Evolutionary conservation across 768 basidiomycete species (phyloP).

Genomic region (Gloeopeniophorella convolvens): DNA sequence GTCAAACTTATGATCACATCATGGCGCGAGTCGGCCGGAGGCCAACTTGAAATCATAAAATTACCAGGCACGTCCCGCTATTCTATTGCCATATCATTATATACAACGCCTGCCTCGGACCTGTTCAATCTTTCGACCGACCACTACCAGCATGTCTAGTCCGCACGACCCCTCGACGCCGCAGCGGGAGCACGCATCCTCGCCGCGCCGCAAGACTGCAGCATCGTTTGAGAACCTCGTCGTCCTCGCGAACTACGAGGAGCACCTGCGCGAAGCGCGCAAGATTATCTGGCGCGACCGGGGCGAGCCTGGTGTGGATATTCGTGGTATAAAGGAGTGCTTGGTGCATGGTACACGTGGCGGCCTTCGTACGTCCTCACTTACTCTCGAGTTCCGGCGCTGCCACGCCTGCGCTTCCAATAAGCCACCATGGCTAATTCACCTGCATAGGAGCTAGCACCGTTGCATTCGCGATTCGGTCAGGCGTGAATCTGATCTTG

Average conservation of each 20-base stretch:
- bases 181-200: no score
- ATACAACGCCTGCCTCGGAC: no score
- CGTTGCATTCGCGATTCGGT: conserved; percentile 76
- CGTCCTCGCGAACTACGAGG: conserved; percentile 81
- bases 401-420: no score
- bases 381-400: no score
- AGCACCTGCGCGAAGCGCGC: conserved; percentile 61
- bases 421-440: background rate
- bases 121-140: no score
- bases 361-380: conserved; percentile 56
- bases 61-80: no score
- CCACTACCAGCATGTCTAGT: no score
- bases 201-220: conserved; percentile 51
- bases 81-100: no score
- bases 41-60: no score
- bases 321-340: conserved; percentile 57
- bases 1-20: no score
- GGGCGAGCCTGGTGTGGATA: conserved; percentile 69
- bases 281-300: conserved; percentile 79
- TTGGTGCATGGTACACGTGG: conserved; percentile 65
- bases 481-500: conserved; percentile 76
- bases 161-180: no score
- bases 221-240: conserved; percentile 76
- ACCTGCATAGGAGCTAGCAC: conserved; percentile 62
- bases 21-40: no score